Base-by-base conservation (phyloP, 805 yeast genomes). In the Millerozyma acaciae region DNA sequence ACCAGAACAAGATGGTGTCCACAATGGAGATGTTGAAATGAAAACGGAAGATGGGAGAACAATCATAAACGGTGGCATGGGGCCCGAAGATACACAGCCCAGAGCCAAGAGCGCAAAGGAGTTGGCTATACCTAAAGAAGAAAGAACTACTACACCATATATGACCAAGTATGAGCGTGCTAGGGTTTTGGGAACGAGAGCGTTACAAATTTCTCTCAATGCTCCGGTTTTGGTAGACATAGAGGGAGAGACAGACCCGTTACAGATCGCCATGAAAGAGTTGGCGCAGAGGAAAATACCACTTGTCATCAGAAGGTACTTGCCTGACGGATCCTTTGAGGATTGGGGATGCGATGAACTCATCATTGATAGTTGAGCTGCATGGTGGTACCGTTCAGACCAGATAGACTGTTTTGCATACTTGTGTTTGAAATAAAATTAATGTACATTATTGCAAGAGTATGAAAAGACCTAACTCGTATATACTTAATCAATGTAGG, bases 111-210 rank as follows among this genome's bases (percentile, higher is more conserved):
- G 90, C 6, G 68, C 76, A 42, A 80, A 73, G 47, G 93, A 84
- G 47, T 76, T 86, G 51, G 95, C 97, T 13, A 87, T 93, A 39
- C 84, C 96, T 37, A 85, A 76, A 48, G 95, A 86, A 15, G 68
- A 84, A 44, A 78, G 99, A 61, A 75, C 88, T 17, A 93, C 99
- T 9, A 93, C 99, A 4, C 99, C 99, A 34, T 93, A 90, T 59
- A 89, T 93, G 97, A 93, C 99, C 37, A 93, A 94, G 57, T 93
- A 93, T 60, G 99, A 93, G 70, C 77, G 97, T 50, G 99, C 99
- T 6, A 78, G 99, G 67, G 87, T 93, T 40, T 74, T 93, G 51
- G 99, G 99, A 17, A 93, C 99, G 8, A 76, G 99, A 51, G 98
- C 99, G 2, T 68, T 93, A 44, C 99, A 93, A 62, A 90, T 93